Evolutionary conservation across 1,284 basidiomycete species (phyloP), one percentile per base, ranked within the genome.

Genomic region (Ganoderma lingzhi): DNA sequence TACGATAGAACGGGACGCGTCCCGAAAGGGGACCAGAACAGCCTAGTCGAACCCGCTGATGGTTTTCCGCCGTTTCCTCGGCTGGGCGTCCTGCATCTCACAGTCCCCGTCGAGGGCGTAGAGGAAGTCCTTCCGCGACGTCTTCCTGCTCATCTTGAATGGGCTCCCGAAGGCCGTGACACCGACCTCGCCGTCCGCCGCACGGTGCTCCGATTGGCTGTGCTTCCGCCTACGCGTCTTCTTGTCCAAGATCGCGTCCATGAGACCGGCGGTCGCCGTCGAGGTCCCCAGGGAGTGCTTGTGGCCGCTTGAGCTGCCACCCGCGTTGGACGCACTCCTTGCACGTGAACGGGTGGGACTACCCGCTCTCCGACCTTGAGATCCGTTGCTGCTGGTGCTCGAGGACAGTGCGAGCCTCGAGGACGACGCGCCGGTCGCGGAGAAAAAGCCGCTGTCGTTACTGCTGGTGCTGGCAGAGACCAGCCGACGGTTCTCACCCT

Each of bases 41-140:
- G 39, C 32, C 44, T 70, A 76, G 53, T 75, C 70, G 48, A 69
- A 71, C 8, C 73, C 76, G 62, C 65, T 71, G 66, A 77, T 67
- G 55, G 78, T 79, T 71, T 73, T 78, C 67, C 78, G 74, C 39
- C 77, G 75, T 67, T 78, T 79, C 72, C 71, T 77, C 23, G 74
- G 71, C 55, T 68, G 68, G 6, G 67, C 56, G 14, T 74, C 74
- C 32, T 66, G 62, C 73, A 75, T 74, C 58, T 75, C 73, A 58
- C 72, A 72, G 59, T 77, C 76, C 28, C 75, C 75, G 61, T 77
- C 71, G 39, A 72, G 67, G 62, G 74, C 70, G 69, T 76, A 74
- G 58, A 75, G 70, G 65, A 76, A 74, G 51, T 75, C 74, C 53
- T 68, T 71, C 37, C 77, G 69, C 39, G 74, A 69, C n/a, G 71